Conservation (phyloP, 768 basidiomycete species). For the Thelephora ganbajun region DNA sequence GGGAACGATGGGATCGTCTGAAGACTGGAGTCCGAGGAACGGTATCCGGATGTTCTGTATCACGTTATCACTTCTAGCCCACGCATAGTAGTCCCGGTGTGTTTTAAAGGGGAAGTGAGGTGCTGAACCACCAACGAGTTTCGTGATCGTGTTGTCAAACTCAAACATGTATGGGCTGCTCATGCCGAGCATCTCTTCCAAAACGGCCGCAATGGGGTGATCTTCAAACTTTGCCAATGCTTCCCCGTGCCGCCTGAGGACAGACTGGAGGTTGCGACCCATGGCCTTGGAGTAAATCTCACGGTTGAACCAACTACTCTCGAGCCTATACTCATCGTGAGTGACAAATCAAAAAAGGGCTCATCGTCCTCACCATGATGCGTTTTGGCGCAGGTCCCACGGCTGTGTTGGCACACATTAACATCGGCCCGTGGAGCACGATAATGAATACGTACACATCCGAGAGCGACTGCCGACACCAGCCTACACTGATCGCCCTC, state of each 20-base stretch:
- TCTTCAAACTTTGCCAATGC: constrained; percentile 36
- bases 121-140: constrained; percentile 52
- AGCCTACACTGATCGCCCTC: constrained; percentile 55
- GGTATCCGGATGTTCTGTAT: constrained; percentile 53
- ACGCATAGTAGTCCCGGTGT: constrained; percentile 32
- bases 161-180: constrained; percentile 39
- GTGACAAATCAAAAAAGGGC: constrained; percentile 5
- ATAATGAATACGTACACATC: constrained; percentile 42
- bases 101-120: constrained; percentile 32
- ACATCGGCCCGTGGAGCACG: neutral
- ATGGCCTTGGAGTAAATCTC: constrained; percentile 66
- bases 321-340: constrained; percentile 29
- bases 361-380: constrained; percentile 7
- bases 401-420: constrained; percentile 19
- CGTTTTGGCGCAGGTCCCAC: constrained; percentile 31
- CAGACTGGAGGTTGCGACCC: constrained; percentile 54
- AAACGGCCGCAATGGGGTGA: constrained; percentile 34
- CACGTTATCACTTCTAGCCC: constrained; percentile 46
- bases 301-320: constrained; percentile 39
- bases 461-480: constrained; percentile 52
- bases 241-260: constrained; percentile 37
- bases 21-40: constrained; percentile 60
- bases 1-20: constrained; percentile 65
- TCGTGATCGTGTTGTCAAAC: constrained; percentile 52
- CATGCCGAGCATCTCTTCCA: constrained; percentile 28